Base-by-base conservation (phyloP, 2,329 filamentous ascomycete genomes). In the Aspergillus sp. region DNA sequence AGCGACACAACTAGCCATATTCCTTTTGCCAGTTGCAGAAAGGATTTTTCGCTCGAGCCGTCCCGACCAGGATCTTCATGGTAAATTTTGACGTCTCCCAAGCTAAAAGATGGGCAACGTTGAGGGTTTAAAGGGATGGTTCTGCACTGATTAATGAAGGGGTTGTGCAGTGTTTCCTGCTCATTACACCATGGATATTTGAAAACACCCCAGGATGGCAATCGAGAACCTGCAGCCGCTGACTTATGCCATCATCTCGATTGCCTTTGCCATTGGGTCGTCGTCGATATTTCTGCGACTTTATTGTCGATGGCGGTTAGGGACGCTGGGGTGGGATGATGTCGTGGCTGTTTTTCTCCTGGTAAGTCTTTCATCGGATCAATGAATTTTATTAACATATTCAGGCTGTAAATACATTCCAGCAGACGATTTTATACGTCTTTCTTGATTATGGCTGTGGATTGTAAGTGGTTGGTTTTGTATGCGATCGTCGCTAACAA, bases 341-440 rank as follows among this genome's bases (percentile, higher is more conserved):
- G 11, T 33, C 10, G 26, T 40, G 13, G 33, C 43, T 11, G 26
- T 40, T 9, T 19, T 40, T 11, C 37, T 44, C 12, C 28, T 44
- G 33, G 38, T 38, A 7, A 30, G 27, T 38, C 26, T 37, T 8
- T 27, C 7, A 28, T 19, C 19, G 19, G 19, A 19, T 19, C 4
- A 12, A 9, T 11, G 11, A 19, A 6, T 27, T 28, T 27, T 37
- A 12, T 7, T 37, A 37, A 37, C 6, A 3, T 37, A 19, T 19
- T 27, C 27, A 46, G 40, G 34, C 30, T 12, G 28, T 42, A 6
- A 42, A 46, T 39, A 30, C 34, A 11, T 39, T 46, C 13, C 37
- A 46, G 31, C 39, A 43, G 6, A 28, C 11, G 7, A 46, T 46
- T 11, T 9, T 43, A 12, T 46, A 46, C 12, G 39, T 36, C 4